phyloP scores from a whole-genome alignment of 176 grass and related monocot species.

The Olyra latifolia region DNA sequence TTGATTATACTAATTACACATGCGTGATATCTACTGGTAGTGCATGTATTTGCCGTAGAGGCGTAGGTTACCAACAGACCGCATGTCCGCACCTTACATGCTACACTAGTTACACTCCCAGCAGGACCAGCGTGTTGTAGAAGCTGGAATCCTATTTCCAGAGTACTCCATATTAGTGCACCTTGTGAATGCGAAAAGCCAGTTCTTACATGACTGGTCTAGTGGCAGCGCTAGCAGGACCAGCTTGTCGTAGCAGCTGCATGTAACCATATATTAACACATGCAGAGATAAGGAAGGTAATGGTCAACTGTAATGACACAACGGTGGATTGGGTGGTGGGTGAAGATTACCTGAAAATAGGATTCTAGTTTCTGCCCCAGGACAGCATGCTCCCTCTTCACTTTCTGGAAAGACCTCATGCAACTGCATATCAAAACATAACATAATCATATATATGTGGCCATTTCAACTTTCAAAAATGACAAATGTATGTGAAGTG shows the following conservation, averaged over 20 bases:
- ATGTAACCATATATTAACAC: conserved; percentile 18
- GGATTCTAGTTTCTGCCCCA: conserved; percentile 89
- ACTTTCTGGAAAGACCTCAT: conserved; percentile 76
- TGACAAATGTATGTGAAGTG: background rate
- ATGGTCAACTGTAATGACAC: conserved; percentile 15
- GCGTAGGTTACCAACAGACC: background rate
- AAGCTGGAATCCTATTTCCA: background rate
- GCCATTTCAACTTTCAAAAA: background rate
- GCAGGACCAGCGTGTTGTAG: conserved; percentile 24
- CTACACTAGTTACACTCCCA: conserved; percentile 6
- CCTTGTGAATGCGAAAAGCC: background rate
- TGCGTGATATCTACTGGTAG: background rate
- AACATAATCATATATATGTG: conserved; percentile 1
- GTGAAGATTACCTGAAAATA: conserved; percentile 87
- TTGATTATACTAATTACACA: background rate
- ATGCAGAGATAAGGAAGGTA: background rate
- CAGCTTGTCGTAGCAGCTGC: conserved; percentile 73
- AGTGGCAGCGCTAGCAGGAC: conserved; percentile 68
- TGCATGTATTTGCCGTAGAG: background rate
- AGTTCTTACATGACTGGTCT: conserved; percentile 51
- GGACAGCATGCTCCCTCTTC: conserved; percentile 76
- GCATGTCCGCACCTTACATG: background rate
- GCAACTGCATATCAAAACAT: conserved; percentile 62
- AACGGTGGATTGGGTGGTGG: background rate
- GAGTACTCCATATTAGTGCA: conserved; percentile 5